Base-by-base conservation (phyloP, 768 basidiomycete species). In the Mycena vitilis region DNA sequence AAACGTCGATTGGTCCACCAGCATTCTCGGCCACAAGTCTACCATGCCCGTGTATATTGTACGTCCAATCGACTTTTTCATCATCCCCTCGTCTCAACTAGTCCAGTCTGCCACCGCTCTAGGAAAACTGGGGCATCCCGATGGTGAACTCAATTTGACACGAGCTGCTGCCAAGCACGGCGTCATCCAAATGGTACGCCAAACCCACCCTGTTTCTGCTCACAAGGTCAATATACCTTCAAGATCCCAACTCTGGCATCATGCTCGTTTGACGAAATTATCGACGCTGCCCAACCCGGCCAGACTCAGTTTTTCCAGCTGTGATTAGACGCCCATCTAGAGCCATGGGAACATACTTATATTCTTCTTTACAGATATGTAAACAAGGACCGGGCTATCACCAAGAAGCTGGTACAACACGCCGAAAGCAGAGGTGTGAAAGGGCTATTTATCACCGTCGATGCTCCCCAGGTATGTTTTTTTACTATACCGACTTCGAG, bases 191-290 rank as follows among this genome's bases (percentile, higher is more conserved):
- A 87, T 87, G 86, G 86, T 84, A 47, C 22, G 58, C n/a, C 52
- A 34, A 47, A 40, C 58, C 45, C 40, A 16, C 23, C 45, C 57
- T 4, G 42, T 7, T 22, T 37, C 65, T 20, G 61, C 25, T 12
- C 22, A 12, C 44, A 30, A 30, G 30, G 3, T 30, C 5, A 30
- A 30, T 30, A 3, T 30, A 30, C 30, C 30, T 30, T 2, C 30
- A 30, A 96, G 96, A 97, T 99, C 60, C 95, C 97, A 1, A 99
- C 98, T 0, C 83, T 99, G 23, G 95, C 97, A 0, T 96, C 95
- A 0, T 99, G 96, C 77, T 94, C 95, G 0, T 98, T 99, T 77
- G 96, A 99, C 75, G 96, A 99, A 78, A 88, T 98, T 51, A 86
- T 98, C 15, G 93, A 97, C 75, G 93, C 89, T 0, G 93, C 95